Base-by-base conservation (phyloP, 495 filamentous ascomycete species). In the Penicillium canariense region DNA sequence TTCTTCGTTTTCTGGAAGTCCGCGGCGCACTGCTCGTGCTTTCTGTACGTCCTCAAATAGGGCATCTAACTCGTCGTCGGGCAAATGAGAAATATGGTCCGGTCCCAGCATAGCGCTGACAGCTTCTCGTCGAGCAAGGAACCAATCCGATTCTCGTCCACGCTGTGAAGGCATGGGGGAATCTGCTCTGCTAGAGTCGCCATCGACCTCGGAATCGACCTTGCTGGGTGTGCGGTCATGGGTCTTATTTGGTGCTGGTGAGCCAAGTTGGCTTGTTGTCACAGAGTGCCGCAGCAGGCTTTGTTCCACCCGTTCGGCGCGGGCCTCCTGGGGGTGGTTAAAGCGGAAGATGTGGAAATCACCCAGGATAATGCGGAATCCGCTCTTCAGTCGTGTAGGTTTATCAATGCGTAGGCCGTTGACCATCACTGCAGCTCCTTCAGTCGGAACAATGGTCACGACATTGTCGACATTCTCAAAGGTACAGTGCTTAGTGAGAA, bases 271-370 rank as follows among this genome's bases (percentile, higher is more conserved):
- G 67, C 79, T 91, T 38, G 86, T 86, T 5, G 89, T 91, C 32
- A 96, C 80, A 10, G 92, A 92, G 62, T 99, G 93, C 46, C 93
- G 84, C 49, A 99, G 75, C 8, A 93, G 73, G 62, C 90, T 96
- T 60, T 91, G 84, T 60, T 96, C 91, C 12, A 92, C 91, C 48
- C 95, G 77, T 70, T 99, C 94, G 6, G 91, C 91, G 12, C 90
- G 84, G 31, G 95, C 94, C 73, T 99, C 94, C 76, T 96, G 86
- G 1, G 94, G 94, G 67, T 99, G 90, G 60, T 99, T 99, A 76
- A 99, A 99, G 52, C 94, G 82, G 71, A 97, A 99, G 50, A 99
- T 99, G 67, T 99, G 94, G 64, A 99, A 99, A 69, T 99, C 94
- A 14, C 95, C 94, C 9, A 99, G 75, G 43, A 99, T 99, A 38